These are phyloP conservation scores for Aschersonia sp. DNA, from an alignment of 2,329 filamentous ascomycete genomes.

Conservation along the genomic window DNA sequence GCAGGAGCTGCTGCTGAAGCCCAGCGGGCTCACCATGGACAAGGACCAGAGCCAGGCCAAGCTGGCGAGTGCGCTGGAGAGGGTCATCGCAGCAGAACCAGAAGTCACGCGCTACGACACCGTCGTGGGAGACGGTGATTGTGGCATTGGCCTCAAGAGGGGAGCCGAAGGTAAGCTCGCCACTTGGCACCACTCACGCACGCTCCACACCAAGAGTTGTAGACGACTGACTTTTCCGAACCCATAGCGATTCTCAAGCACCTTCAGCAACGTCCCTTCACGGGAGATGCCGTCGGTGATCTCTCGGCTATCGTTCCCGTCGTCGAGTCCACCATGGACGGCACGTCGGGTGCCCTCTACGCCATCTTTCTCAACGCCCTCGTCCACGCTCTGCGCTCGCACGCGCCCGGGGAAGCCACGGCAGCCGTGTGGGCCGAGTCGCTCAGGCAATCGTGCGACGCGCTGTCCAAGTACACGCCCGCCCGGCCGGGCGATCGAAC, in stretches of 20 bases:
- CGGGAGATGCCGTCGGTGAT: conserved; percentile 38
- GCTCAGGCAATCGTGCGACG: conserved; percentile 53
- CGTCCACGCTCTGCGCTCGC: conserved; percentile 42
- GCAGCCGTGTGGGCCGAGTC: conserved; percentile 44
- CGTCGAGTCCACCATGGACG: conserved; percentile 44
- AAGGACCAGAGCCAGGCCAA: conserved; percentile 30
- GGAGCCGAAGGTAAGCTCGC: conserved; percentile 55
- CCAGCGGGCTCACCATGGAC: conserved; percentile 39
- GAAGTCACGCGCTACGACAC: conserved; percentile 64
- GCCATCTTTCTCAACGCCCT: conserved; percentile 87
- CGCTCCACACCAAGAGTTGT: neutral
- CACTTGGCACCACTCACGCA: neutral
- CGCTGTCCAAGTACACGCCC: conserved; percentile 72
- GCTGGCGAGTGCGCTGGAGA: conserved; percentile 42
- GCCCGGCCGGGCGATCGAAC: conserved; percentile 83
- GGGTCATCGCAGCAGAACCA: conserved; percentile 51
- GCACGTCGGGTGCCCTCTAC: conserved; percentile 45
- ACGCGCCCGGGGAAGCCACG: conserved; percentile 23
- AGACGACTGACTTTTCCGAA: neutral
- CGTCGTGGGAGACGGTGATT: conserved; percentile 81
- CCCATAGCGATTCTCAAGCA: conserved; percentile 35
- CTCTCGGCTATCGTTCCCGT: conserved; percentile 37
- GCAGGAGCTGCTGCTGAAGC: conserved; percentile 11
- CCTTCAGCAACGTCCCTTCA: conserved; percentile 26
- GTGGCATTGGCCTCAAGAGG: conserved; percentile 71